Percentiles rank a stretch among this genome's conserved stretches.
Evolutionary conservation across 305 asterid species (phyloP).

Genomic region (Solanum aculeatissimum): DNA sequence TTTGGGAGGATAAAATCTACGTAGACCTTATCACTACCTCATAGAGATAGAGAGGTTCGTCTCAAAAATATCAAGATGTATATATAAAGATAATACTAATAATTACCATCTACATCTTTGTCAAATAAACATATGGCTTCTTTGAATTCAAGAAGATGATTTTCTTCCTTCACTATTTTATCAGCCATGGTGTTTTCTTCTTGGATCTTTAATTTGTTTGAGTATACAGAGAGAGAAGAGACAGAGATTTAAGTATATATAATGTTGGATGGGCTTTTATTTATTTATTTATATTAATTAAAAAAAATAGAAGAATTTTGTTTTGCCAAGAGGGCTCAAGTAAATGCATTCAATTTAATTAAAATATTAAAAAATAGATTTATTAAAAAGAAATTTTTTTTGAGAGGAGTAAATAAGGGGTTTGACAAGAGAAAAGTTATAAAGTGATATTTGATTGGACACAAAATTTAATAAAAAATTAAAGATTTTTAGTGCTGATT

Average conservation of each 20-base stretch:
- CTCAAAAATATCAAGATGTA: background rate
- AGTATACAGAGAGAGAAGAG: background rate
- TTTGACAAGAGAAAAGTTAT: background rate
- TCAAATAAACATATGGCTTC: slow-evolving; percentile 62
- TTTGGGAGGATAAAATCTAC: too few relatives aligned
- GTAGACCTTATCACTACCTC: too few relatives aligned
- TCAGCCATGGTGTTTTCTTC: background rate
- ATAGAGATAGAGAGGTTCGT: too few relatives aligned
- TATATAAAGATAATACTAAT: background rate
- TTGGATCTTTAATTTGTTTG: background rate
- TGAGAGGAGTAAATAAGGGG: background rate
- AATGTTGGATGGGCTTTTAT: background rate
- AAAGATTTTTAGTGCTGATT: background rate
- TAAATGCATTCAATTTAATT: background rate
- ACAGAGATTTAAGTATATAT: background rate
- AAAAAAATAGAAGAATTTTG: background rate
- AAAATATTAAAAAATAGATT: background rate
- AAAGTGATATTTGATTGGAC: background rate
- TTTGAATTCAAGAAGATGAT: slow-evolving; percentile 40
- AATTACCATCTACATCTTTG: slow-evolving; percentile 43
- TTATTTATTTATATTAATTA: background rate
- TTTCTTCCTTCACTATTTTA: slow-evolving; percentile 8
- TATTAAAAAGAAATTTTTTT: background rate
- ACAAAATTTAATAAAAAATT: background rate
- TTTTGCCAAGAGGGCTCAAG: background rate